Conservation (phyloP, 352 stramenopile genomes). For the Aphanomyces cochlioides region DNA sequence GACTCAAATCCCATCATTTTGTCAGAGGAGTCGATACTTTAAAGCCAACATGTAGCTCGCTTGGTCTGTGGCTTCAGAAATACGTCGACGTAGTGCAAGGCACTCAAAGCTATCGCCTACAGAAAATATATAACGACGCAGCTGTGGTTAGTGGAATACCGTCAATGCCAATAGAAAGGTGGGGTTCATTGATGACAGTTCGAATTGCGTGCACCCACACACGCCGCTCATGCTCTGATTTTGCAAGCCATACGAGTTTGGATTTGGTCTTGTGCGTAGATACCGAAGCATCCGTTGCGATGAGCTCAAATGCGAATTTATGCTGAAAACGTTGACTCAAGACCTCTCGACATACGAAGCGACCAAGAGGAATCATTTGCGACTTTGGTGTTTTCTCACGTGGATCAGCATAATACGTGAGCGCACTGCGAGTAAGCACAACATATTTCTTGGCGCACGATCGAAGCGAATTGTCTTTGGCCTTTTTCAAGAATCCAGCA, state of each 20-base stretch:
- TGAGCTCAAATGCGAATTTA: constrained; percentile 27
- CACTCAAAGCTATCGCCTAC: constrained; percentile 26
- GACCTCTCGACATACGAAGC: constrained; percentile 21
- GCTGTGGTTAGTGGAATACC: too few species aligned
- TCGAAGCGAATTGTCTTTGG: constrained; percentile 30
- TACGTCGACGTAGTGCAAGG: constrained; percentile 4
- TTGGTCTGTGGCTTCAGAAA: constrained; percentile 10
- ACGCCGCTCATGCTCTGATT: constrained; percentile 19
- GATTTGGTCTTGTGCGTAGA: constrained; percentile 2
- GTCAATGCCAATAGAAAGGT: neutral
- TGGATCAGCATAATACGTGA: constrained; percentile 17
- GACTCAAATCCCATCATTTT: neutral
- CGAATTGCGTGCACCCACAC: constrained; percentile 30
- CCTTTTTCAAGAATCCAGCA: constrained; percentile 25
- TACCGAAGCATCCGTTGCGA: constrained; percentile 8
- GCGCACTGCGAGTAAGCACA: constrained; percentile 11
- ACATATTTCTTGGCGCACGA: constrained; percentile 27
- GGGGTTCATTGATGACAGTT: constrained; percentile 13
- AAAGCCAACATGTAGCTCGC: constrained; percentile 6
- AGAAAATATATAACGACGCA: too few species aligned
- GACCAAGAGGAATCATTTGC: neutral
- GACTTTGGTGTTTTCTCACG: neutral
- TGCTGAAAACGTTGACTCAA: constrained; percentile 28
- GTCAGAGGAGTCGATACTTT: neutral
- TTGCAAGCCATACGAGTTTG: constrained; percentile 25